Percentiles rank a stretch among this genome's conserved stretches.
Conservation (phyloP, 2,329 filamentous ascomycete genomes). For the Stemphylium beticola region DNA sequence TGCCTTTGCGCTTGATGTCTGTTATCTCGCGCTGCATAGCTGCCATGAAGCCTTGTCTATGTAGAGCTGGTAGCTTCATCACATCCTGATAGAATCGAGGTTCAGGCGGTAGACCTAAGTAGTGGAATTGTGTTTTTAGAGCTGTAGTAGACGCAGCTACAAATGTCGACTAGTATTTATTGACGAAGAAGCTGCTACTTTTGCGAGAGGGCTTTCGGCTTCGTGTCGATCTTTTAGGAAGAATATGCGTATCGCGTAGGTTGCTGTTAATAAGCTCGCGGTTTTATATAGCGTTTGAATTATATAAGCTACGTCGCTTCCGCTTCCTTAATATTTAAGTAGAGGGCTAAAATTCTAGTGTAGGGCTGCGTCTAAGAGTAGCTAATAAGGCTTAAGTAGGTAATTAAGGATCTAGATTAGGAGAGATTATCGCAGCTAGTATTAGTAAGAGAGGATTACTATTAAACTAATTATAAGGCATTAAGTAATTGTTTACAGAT, state of each 20-base stretch:
- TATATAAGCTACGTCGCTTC: slow-evolving; percentile 5
- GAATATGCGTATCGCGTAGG: slow-evolving; percentile 10
- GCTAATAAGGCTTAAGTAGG: slow-evolving; percentile 5
- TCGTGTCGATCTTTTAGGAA: slow-evolving; percentile 12
- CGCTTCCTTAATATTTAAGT: slow-evolving; percentile 14
- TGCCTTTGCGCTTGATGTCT: slow-evolving; percentile 14
- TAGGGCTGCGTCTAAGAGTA: neutral
- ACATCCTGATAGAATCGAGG: slow-evolving; percentile 14
- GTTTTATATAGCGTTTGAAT: slow-evolving; percentile 13
- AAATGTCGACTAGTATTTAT: slow-evolving; percentile 17
- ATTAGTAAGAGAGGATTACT: neutral
- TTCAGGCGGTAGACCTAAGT: slow-evolving; percentile 11
- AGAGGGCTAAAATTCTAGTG: slow-evolving; percentile 6
- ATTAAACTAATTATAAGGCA: neutral
- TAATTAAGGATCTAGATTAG: slow-evolving; percentile 1
- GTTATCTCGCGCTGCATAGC: slow-evolving; percentile 11
- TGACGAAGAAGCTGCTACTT: slow-evolving; percentile 20
- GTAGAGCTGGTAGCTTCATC: slow-evolving; percentile 10
- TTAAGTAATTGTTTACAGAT: neutral
- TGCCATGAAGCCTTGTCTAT: slow-evolving; percentile 17
- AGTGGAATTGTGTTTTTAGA: slow-evolving; percentile 14
- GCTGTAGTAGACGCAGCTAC: slow-evolving; percentile 12
- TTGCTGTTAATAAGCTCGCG: slow-evolving; percentile 13
- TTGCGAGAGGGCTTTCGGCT: slow-evolving; percentile 8
- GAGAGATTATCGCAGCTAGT: slow-evolving; percentile 6